Evolutionary conservation across 1,284 basidiomycete species (phyloP).

Genomic region (Phellopilus nigrolimitatus): DNA sequence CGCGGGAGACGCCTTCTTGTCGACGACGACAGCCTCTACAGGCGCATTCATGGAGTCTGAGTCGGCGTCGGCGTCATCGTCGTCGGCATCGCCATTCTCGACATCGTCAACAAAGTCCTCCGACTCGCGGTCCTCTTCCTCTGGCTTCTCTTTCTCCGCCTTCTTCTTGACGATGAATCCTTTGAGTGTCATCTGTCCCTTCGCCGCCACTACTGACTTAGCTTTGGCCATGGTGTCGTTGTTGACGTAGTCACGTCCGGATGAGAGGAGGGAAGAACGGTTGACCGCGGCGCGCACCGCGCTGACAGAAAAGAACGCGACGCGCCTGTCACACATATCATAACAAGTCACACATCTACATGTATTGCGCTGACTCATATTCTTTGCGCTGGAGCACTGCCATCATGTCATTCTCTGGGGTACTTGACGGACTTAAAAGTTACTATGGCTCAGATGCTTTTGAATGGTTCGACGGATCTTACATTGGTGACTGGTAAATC

Average conservation of each 20-base stretch:
- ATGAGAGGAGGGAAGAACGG: conserved; percentile 1
- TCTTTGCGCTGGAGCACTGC: no score
- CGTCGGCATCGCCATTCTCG: no score
- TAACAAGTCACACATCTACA: background rate
- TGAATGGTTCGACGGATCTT: conserved; percentile 39
- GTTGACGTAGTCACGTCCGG: no score
- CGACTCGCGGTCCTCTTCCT: conserved; percentile 23
- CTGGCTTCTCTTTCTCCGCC: conserved; percentile 22
- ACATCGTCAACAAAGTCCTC: conserved; percentile 21
- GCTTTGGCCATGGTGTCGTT: conserved; percentile 47
- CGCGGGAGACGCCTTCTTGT: conserved; percentile 37
- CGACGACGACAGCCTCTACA: conserved; percentile 27
- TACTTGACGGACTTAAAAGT: conserved; percentile 15
- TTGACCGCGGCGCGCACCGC: background rate
- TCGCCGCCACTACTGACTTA: conserved; percentile 31
- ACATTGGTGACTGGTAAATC: conserved; percentile 39
- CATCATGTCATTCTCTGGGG: conserved; percentile 1
- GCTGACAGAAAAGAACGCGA: background rate
- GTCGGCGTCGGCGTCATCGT: conserved; percentile 6
- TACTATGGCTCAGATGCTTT: conserved; percentile 38
- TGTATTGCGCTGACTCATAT: no score
- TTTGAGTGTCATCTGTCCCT: conserved; percentile 49
- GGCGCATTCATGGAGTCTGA: conserved; percentile 33
- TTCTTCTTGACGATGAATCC: conserved; percentile 46
- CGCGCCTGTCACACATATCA: conserved; percentile 4